Base-by-base conservation (phyloP, 2,329 filamentous ascomycete genomes). In the Aspergillus japonicus region DNA sequence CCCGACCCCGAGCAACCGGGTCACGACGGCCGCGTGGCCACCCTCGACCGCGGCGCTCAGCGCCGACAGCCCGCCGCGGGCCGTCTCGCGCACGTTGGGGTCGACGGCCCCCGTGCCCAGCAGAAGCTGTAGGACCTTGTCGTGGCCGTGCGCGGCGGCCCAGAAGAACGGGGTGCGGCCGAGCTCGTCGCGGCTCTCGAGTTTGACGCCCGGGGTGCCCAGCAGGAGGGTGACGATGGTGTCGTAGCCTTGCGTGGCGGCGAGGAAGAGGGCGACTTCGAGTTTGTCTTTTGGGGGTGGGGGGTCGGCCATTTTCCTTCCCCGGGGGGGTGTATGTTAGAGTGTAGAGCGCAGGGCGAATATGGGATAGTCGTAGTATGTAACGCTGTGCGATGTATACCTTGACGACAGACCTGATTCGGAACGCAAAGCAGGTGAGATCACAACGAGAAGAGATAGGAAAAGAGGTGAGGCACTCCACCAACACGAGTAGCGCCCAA, bases 121-220 rank as follows among this genome's bases (percentile, higher is more conserved):
- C 19, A 69, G 54, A n/a, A 68, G 42, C 24, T 63, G 57, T 3
- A 67, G 47, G 12, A 71, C 63, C 11, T 60, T 64, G 42, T 62
- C 62, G 35, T 68, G 64, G 7, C 69, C 69, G 5, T 61, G 57
- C 10, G 60, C 61, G n/a, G 70, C 67, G 11, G 69, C 70, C 59
- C 58, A 63, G 1, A 62, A 65, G 42, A 71, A 62, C 8, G 69
- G 62, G 14, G 58, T 70, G 19, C 67, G 65, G 21, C 57, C 61
- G 7, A 62, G 19, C 24, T 63, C 56, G 33, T 67, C 68, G 23
- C 53, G 60, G 49, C 57, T 61, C 42, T 68, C 66, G 44, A 69
- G 51, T 14, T 65, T 61, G 56, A 69, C 62, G 10, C 64, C 64
- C 6, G 66, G 66, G 0, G 66, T 69, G 26, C 52, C 58, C n/a